A percentile compares a stretch with the other conserved stretches of the same genome.
Conservation (phyloP, 768 basidiomycete genomes). For the Tephrocybe rancida region DNA sequence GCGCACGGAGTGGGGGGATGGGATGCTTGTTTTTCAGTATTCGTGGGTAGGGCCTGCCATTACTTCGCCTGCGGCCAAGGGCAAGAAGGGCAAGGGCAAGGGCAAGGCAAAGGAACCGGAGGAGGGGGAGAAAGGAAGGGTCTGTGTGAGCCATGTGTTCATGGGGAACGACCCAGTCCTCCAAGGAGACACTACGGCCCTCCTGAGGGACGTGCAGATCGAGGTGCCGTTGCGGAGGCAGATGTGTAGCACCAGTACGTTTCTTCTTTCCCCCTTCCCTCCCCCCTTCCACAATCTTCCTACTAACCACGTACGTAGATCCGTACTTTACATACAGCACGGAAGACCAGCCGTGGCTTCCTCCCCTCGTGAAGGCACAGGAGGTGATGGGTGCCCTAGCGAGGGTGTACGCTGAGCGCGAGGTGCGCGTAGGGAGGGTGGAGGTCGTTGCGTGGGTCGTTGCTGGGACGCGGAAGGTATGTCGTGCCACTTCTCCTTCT, state of each 20-base stretch:
- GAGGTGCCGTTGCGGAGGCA: slow-evolving; percentile 30
- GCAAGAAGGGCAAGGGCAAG: neutral
- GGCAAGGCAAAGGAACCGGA: slow-evolving; percentile 21
- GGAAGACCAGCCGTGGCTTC: slow-evolving; percentile 1
- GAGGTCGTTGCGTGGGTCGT: slow-evolving; percentile 44
- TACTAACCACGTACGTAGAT: slow-evolving; percentile 1
- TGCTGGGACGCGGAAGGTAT: slow-evolving; percentile 17
- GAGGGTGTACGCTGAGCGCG: slow-evolving; percentile 34
- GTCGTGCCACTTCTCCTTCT: neutral
- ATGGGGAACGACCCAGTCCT: slow-evolving; percentile 44
- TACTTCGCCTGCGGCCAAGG: neutral
- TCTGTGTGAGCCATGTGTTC: slow-evolving; percentile 41
- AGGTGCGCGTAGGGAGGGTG: slow-evolving; percentile 35
- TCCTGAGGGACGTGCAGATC: slow-evolving; percentile 43
- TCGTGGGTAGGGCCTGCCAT: slow-evolving; percentile 10
- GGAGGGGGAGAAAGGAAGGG: neutral
- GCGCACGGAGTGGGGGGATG: slow-evolving; percentile 27
- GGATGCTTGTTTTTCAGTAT: slow-evolving; percentile 37
- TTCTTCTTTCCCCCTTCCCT: neutral
- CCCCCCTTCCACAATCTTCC: too few species aligned
- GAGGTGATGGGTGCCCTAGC: slow-evolving; percentile 33
- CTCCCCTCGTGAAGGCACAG: slow-evolving; percentile 22
- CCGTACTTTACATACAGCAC: slow-evolving; percentile 11
- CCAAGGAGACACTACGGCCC: slow-evolving; percentile 37
- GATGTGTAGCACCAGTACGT: slow-evolving; percentile 27